Percentiles rank a stretch among this genome's conserved stretches.
Conservation (phyloP, 2,329 filamentous ascomycete genomes). For the Fusarium xylarioides region DNA sequence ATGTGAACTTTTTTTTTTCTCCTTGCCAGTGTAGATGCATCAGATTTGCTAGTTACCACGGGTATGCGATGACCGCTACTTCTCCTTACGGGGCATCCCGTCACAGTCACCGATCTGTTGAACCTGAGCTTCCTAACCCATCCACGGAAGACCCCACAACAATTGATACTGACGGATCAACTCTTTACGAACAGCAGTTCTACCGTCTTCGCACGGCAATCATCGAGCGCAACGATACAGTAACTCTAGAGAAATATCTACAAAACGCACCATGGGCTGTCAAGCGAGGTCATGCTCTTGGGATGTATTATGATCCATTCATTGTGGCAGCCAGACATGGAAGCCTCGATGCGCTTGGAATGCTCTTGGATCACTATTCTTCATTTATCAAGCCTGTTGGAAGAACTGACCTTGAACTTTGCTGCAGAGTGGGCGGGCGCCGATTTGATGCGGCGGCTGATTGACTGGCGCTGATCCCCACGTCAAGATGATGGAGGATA, state of each 20-base stretch:
- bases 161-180: neutral
- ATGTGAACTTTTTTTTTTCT: accelerated
- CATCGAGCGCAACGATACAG: neutral
- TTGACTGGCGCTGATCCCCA: neutral
- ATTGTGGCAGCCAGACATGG: neutral
- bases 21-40: neutral
- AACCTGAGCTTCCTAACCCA: accelerated
- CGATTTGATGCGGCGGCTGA: neutral
- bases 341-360: accelerated
- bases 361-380: neutral
- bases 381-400: accelerated
- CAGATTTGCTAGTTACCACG: accelerated
- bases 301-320: neutral
- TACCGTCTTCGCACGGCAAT: neutral
- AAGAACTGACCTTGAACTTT: neutral
- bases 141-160: neutral
- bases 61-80: accelerated
- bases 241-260: neutral
- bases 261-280: neutral
- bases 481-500: neutral
- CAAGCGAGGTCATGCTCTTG: neutral
- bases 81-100: neutral
- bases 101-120: accelerated
- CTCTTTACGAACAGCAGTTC: neutral
- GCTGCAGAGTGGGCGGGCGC: neutral